phyloP scores from a whole-genome alignment of 768 basidiomycete genomes.

The Suillus alpinus region DNA sequence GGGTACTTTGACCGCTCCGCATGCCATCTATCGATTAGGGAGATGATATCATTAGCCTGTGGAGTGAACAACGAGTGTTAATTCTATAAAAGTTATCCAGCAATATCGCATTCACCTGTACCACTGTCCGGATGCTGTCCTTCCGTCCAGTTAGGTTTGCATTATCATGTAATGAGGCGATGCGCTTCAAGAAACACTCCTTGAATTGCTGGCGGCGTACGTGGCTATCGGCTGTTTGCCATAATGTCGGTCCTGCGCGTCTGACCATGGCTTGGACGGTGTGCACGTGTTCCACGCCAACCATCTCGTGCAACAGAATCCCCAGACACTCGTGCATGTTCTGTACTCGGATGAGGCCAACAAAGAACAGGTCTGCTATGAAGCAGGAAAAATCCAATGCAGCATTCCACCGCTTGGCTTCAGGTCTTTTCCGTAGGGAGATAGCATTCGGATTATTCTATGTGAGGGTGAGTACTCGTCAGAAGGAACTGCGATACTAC shows the following conservation, averaged over 20 bases:
- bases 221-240: conserved; percentile 16
- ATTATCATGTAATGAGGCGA: neutral
- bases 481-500: conserved; percentile 5
- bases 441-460: conserved; percentile 18
- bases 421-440: conserved; percentile 12
- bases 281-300: conserved; percentile 27
- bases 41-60: conserved; percentile 2
- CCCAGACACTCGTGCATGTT: conserved; percentile 22
- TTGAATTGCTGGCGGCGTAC: conserved; percentile 6
- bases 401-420: conserved; percentile 18
- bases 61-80: neutral
- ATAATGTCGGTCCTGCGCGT: conserved; percentile 19
- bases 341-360: conserved; percentile 12
- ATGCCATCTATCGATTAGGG: conserved; percentile 7
- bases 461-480: neutral
- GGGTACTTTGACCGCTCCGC: neutral
- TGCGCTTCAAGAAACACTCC: conserved; percentile 3
- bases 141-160: conserved; percentile 7
- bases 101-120: neutral
- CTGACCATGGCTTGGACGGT: conserved; percentile 19
- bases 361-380: conserved; percentile 27
- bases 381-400: conserved; percentile 22
- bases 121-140: neutral
- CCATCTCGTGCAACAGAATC: conserved; percentile 21
- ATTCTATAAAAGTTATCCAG: neutral